These are phyloP conservation scores for Thuja plicata DNA, from an alignment of 83 land plant species.

Conservation along the genomic window DNA sequence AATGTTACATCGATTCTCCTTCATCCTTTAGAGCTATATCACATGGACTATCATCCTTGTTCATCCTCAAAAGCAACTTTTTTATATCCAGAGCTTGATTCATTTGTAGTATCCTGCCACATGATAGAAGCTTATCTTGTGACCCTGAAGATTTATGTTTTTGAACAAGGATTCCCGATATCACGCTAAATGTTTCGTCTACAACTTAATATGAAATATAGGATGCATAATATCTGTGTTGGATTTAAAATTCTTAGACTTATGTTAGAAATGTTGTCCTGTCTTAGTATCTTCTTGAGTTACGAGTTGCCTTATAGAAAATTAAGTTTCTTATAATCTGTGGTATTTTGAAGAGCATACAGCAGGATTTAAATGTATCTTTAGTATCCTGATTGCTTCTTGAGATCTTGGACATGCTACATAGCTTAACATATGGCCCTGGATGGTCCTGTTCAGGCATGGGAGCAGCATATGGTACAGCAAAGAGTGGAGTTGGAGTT, in stretches of 20 bases:
- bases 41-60: too few relatives aligned
- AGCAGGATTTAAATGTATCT: not conserved
- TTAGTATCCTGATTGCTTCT: not conserved
- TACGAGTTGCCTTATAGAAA: not conserved
- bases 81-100: not conserved
- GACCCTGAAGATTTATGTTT: not conserved
- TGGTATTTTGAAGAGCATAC: not conserved
- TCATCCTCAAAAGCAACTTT: not conserved
- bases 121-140: not conserved
- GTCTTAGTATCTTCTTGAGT: not conserved
- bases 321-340: not conserved
- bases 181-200: not conserved
- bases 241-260: not conserved
- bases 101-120: not conserved
- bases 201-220: not conserved
- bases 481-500: conserved; percentile 70
- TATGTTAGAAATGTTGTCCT: not conserved
- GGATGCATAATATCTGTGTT: not conserved
- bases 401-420: not conserved
- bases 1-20: not conserved
- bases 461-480: conserved; percentile 74
- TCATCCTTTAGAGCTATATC: not conserved
- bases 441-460: conserved; percentile 34
- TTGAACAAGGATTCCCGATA: not conserved
- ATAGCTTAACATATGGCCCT: not conserved